These are phyloP conservation scores for Pulveroboletus sp. DNA, from an alignment of 768 basidiomycete species.

Conservation along the genomic window DNA sequence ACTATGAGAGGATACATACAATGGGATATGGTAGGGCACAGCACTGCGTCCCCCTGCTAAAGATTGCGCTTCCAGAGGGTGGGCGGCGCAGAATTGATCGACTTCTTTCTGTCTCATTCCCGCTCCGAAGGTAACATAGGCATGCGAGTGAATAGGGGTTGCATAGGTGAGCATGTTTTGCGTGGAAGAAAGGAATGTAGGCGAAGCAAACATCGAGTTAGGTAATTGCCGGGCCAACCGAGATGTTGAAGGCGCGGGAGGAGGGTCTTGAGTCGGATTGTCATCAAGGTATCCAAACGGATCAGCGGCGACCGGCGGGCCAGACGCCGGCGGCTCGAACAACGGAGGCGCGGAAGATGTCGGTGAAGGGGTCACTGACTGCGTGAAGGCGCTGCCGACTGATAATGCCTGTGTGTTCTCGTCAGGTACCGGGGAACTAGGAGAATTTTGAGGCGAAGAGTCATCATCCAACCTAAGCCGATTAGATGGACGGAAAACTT, in stretches of 20 bases:
- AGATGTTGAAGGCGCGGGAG: constrained; percentile 20
- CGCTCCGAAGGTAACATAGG: constrained; percentile 83
- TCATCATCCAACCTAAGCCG: constrained; percentile 18
- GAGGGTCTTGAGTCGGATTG: constrained; percentile 28
- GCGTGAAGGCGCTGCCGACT: not conserved
- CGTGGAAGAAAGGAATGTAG: constrained; percentile 32
- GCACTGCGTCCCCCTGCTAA: constrained; percentile 45
- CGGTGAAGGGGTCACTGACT: not conserved
- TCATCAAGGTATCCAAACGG: constrained; percentile 61
- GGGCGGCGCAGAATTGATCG: constrained; percentile 67
- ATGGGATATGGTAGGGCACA: constrained; percentile 79
- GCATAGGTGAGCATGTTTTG: constrained; percentile 45
- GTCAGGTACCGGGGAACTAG: not conserved
- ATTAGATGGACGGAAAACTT: constrained; percentile 18
- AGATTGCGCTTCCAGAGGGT: constrained; percentile 60
- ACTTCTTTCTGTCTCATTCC: constrained; percentile 83
- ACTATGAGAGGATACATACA: constrained; percentile 42
- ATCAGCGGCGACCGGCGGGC: constrained; percentile 34
- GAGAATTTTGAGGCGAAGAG: not conserved
- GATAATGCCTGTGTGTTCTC: not conserved
- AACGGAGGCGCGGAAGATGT: constrained; percentile 5
- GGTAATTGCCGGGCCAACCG: constrained; percentile 22
- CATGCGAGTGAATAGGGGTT: constrained; percentile 62
- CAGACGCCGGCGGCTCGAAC: not conserved
- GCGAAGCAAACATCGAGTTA: constrained; percentile 34